A percentile compares a stretch with the other conserved stretches of the same genome.
Evolutionary conservation across 306 rosid species (phyloP).

Genomic region (Corylus americana): DNA sequence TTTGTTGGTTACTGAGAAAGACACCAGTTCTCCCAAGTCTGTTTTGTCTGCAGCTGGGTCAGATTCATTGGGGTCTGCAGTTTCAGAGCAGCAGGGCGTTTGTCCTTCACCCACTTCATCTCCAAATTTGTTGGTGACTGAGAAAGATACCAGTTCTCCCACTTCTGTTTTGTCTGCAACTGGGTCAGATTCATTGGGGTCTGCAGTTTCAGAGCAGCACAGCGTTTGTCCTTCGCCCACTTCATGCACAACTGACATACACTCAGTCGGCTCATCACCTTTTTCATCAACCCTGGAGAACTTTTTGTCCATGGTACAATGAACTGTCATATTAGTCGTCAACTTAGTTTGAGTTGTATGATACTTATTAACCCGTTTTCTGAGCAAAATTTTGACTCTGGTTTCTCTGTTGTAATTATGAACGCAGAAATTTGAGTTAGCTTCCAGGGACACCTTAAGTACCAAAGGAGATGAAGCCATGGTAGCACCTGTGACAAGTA

Average conservation of each 20-base stretch:
- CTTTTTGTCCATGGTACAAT: slow-evolving; percentile 48
- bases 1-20: slow-evolving; percentile 46
- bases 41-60: slow-evolving; percentile 58
- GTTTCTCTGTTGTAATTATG: slow-evolving; percentile 22
- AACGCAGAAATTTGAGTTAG: slow-evolving; percentile 57
- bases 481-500: slow-evolving; percentile 31
- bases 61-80: slow-evolving; percentile 54
- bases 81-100: slow-evolving; percentile 19
- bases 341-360: slow-evolving; percentile 10
- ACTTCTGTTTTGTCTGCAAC: slow-evolving; percentile 61
- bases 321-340: slow-evolving; percentile 20
- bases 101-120: slow-evolving; percentile 32
- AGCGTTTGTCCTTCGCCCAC: slow-evolving; percentile 54
- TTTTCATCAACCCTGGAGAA: slow-evolving; percentile 34
- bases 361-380: neutral
- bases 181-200: slow-evolving; percentile 61
- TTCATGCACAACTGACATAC: slow-evolving; percentile 67
- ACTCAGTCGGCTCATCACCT: slow-evolving; percentile 42
- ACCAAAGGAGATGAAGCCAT: slow-evolving; percentile 28
- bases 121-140: slow-evolving; percentile 42
- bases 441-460: slow-evolving; percentile 36
- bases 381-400: slow-evolving; percentile 11
- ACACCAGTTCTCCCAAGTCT: slow-evolving; percentile 71
- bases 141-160: slow-evolving; percentile 67
- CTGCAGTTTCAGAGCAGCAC: slow-evolving; percentile 39